These are phyloP conservation scores for Hexamita inflata DNA, from an alignment of 208 protist genomes.

Conservation along the genomic window DNA sequence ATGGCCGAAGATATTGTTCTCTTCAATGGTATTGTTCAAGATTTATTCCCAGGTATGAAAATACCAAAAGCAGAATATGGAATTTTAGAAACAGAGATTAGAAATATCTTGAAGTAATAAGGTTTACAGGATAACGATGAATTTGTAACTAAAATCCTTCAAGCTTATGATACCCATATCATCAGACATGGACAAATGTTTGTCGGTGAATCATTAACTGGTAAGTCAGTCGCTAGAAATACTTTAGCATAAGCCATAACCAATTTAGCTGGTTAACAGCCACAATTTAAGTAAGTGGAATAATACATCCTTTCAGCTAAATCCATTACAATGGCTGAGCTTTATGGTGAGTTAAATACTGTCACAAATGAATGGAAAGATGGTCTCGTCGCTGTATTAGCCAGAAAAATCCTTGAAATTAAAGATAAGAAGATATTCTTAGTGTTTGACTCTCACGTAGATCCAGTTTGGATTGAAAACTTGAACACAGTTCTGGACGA, in stretches of 20 bases:
- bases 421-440: conserved; percentile 74
- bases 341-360: conserved; percentile 80
- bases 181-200: conserved; percentile 94
- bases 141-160: conserved; percentile 64
- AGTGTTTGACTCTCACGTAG: conserved; percentile 90
- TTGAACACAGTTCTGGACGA: conserved; percentile 98
- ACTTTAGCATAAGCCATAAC: conserved; percentile 73
- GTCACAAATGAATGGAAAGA: conserved; percentile 84
- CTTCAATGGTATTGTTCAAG: conserved; percentile 84
- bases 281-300: not conserved
- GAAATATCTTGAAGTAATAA: conserved; percentile 54
- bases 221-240: conserved; percentile 84
- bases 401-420: conserved; percentile 55
- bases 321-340: conserved; percentile 75
- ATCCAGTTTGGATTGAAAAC: conserved; percentile 94
- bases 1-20: conserved; percentile 86
- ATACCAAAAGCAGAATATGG: conserved; percentile 75
- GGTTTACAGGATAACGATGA: conserved; percentile 45
- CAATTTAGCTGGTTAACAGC: not conserved
- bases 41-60: conserved; percentile 84
- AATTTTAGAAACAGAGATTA: conserved; percentile 67
- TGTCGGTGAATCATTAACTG: conserved; percentile 84
- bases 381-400: conserved; percentile 74
- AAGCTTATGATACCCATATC: conserved; percentile 77
- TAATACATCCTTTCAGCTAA: conserved; percentile 61